These are phyloP conservation scores for Yamadazyma olivae DNA, from an alignment of 805 yeast genomes.

Conservation along the genomic window DNA sequence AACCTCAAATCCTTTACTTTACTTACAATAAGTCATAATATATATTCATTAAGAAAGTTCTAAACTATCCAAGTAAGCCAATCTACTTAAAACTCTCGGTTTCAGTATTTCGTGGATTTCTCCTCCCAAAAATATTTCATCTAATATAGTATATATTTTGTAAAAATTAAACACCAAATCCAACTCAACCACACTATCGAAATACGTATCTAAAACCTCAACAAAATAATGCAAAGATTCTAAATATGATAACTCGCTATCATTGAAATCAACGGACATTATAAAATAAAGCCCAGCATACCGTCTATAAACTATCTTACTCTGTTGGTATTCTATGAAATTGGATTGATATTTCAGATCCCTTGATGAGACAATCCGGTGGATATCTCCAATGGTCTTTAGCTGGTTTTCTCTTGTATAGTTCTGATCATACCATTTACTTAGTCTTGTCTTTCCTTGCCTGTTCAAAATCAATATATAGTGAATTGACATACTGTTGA, in stretches of 20 bases:
- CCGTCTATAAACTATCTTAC: conserved; percentile 76
- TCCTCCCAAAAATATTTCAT: conserved; percentile 87
- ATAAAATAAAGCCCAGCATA: conserved; percentile 92
- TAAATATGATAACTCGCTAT: conserved; percentile 77
- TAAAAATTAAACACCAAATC: conserved; percentile 91
- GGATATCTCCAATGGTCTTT: conserved; percentile 58
- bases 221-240: conserved; percentile 87
- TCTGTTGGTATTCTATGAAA: conserved; percentile 59
- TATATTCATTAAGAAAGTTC: neutral
- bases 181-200: conserved; percentile 88
- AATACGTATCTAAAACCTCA: conserved; percentile 81
- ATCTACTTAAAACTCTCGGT: conserved; percentile 57
- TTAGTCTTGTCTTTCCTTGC: conserved; percentile 88
- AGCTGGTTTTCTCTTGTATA: conserved; percentile 28
- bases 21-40: conserved; percentile 3
- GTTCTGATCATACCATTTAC: conserved; percentile 63
- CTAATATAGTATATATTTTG: conserved; percentile 76
- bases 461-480: conserved; percentile 81
- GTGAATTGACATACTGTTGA: conserved; percentile 86
- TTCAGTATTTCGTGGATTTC: conserved; percentile 87
- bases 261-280: conserved; percentile 74
- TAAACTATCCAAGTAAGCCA: conserved; percentile 53
- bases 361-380: conserved; percentile 73
- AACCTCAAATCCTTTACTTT: conserved; percentile 2
- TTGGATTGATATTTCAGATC: conserved; percentile 83